Conservation (phyloP, 2,329 filamentous ascomycete genomes). For the Neurospora crassa region DNA sequence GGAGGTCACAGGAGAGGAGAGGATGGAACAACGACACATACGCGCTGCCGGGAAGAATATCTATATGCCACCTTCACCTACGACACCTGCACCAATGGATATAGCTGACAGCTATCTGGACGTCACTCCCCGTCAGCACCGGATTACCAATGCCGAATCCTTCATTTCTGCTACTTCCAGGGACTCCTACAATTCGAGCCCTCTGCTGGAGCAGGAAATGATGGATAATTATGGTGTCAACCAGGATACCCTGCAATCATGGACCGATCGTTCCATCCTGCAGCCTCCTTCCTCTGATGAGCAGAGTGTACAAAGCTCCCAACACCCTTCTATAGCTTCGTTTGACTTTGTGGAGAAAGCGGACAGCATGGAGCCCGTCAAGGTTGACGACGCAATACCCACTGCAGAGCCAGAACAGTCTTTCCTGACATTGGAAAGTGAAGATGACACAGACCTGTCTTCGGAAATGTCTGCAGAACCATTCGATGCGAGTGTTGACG, state of each 20-base stretch:
- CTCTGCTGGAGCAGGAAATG: slow-evolving; percentile 61
- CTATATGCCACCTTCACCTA: slow-evolving; percentile 21
- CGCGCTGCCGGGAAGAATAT: slow-evolving; percentile 33
- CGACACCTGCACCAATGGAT: slow-evolving; percentile 15
- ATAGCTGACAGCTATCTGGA: slow-evolving; percentile 12
- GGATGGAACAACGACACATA: slow-evolving; percentile 35
- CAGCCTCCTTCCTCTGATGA: slow-evolving; percentile 28
- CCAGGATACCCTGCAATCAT: slow-evolving; percentile 31
- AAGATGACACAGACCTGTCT: slow-evolving; percentile 48
- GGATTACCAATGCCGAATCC: slow-evolving; percentile 31
- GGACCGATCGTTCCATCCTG: slow-evolving; percentile 47
- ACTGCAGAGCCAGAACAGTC: slow-evolving; percentile 26
- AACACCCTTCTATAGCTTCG: slow-evolving; percentile 28
- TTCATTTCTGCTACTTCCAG: slow-evolving; percentile 53
- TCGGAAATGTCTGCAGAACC: slow-evolving; percentile 51
- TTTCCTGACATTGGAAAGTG: slow-evolving; percentile 37
- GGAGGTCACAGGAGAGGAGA: slow-evolving; percentile 27
- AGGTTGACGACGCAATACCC: slow-evolving; percentile 25
- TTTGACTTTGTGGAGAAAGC: slow-evolving; percentile 47
- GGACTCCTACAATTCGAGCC: slow-evolving; percentile 68
- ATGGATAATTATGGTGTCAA: slow-evolving; percentile 40
- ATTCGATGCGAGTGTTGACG: slow-evolving; percentile 24
- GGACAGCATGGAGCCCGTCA: slow-evolving; percentile 38
- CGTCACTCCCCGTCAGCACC: slow-evolving; percentile 5
- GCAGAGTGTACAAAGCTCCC: slow-evolving; percentile 17